Base-by-base conservation (phyloP, 1,284 basidiomycete genomes). In the Marasmius sp. region DNA sequence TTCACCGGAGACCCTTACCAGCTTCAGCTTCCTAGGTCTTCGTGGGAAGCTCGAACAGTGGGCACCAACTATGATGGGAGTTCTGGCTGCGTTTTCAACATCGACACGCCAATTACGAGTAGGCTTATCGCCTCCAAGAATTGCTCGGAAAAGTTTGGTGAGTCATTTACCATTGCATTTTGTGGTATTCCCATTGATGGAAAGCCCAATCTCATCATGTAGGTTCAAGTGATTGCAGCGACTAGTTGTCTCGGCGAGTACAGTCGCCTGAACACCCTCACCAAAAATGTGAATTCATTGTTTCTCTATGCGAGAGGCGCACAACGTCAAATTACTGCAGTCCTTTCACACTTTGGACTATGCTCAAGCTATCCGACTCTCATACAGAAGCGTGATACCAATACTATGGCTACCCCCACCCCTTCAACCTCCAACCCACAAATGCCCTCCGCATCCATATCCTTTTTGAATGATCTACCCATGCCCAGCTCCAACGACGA, bases 261-360 rank as follows among this genome's bases (percentile, higher is more conserved):
- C n/a, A 77, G 75, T 55, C 68, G 72, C 36, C 52, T 48, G 3
- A 78, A 79, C 59, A 75, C 71, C 56, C 61, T 68, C 4, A 48
- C 63, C 0, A 69, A 69, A 38, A 65, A 69, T 6, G 50, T 75
- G 18, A 54, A 73, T n/a, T 70, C 65, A 0, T 61, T 76, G 2
- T 78, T 75, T 54, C 66, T 79, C 3, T 75, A 74, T 55, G 71
- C 70, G 0, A 68, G 68, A 0, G 74, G 75, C 1, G 67, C 70
- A 0, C 64, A 68, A 14, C 68, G 73, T 1, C 75, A 77, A 61
- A 59, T 60, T 0, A 70, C 75, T 22, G 59, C 64, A 22, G 69
- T 75, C 5, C 49, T 74, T 16, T 66, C 67, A 1, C 68, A 67
- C 41, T 39, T 75, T 0, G 71, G 74, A 0, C 41, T 72, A 0